Evolutionary conservation across 306 rosid genomes (phyloP).

Genomic region (Ormosia semicastrata): DNA sequence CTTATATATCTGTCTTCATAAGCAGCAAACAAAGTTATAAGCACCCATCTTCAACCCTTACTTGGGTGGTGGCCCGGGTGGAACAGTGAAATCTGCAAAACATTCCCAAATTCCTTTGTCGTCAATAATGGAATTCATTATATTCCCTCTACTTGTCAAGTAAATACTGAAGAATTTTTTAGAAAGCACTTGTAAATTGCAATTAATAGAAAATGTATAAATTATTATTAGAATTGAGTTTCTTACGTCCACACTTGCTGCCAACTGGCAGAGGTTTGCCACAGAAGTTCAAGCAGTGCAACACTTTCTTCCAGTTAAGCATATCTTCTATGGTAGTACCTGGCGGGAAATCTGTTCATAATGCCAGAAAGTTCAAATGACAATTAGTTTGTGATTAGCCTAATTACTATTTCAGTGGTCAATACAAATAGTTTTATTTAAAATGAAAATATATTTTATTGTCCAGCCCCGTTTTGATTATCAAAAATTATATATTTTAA

Average conservation of each 20-base stretch:
- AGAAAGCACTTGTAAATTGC: background rate
- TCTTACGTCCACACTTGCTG: conserved; percentile 45
- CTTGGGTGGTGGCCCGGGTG: conserved; percentile 12
- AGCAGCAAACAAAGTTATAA: background rate
- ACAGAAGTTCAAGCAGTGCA: conserved; percentile 26
- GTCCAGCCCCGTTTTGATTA: too few species aligned
- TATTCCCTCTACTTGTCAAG: background rate
- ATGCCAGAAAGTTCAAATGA: background rate
- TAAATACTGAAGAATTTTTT: background rate
- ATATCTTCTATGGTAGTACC: background rate
- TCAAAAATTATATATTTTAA: too few species aligned
- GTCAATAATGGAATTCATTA: background rate
- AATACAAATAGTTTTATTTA: too few species aligned
- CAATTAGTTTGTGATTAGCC: too few species aligned
- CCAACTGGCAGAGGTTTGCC: conserved; percentile 36
- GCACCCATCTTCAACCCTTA: background rate
- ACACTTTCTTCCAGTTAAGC: conserved; percentile 32
- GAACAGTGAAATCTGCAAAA: conserved; percentile 41
- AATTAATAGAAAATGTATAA: background rate
- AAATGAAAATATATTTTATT: too few species aligned
- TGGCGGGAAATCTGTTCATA: conserved; percentile 15
- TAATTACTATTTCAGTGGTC: too few species aligned
- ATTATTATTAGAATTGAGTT: background rate
- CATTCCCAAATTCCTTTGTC: background rate
- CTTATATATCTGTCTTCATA: too few species aligned